These are phyloP conservation scores for Coprinopsis marcescibilis DNA, from an alignment of 768 basidiomycete genomes.

Conservation along the genomic window DNA sequence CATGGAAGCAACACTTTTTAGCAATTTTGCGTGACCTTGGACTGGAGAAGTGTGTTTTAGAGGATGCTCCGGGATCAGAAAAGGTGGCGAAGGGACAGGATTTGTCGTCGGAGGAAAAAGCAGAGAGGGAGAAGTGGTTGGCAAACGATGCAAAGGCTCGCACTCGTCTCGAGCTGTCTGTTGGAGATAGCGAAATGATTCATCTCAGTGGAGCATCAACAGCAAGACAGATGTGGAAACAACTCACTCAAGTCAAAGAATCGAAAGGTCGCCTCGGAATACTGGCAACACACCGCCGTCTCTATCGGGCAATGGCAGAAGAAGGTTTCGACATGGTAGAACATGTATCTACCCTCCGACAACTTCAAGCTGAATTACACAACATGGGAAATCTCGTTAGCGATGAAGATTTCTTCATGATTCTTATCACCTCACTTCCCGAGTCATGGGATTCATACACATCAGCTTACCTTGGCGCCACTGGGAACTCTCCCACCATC, in stretches of 20 bases:
- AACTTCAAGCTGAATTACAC: constrained; percentile 22
- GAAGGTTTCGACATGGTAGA: constrained; percentile 23
- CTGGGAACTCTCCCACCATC: constrained; percentile 13
- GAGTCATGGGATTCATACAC: constrained; percentile 24
- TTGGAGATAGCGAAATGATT: constrained; percentile 20
- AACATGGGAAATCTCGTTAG: constrained; percentile 17
- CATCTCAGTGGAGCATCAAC: constrained; percentile 21
- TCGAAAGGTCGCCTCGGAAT: constrained; percentile 19
- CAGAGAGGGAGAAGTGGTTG: constrained; percentile 12
- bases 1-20: constrained; percentile 22
- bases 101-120: constrained; percentile 12
- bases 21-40: constrained; percentile 23
- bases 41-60: constrained; percentile 20
- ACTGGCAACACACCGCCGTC: constrained; percentile 15
- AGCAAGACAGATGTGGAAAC: constrained; percentile 22
- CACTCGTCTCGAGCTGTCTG: constrained; percentile 18
- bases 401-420: constrained; percentile 26
- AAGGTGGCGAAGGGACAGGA: background rate
- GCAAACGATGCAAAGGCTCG: constrained; percentile 18
- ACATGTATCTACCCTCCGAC: constrained; percentile 19
- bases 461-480: constrained; percentile 18
- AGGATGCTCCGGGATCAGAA: constrained; percentile 17
- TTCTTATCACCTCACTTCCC: constrained; percentile 23
- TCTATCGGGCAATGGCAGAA: constrained; percentile 19
- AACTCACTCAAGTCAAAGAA: constrained; percentile 22